Evolutionary conservation across 2,329 filamentous ascomycete species (phyloP), one percentile per base, ranked within the genome.

Genomic region (Trichophyton rubrum): DNA sequence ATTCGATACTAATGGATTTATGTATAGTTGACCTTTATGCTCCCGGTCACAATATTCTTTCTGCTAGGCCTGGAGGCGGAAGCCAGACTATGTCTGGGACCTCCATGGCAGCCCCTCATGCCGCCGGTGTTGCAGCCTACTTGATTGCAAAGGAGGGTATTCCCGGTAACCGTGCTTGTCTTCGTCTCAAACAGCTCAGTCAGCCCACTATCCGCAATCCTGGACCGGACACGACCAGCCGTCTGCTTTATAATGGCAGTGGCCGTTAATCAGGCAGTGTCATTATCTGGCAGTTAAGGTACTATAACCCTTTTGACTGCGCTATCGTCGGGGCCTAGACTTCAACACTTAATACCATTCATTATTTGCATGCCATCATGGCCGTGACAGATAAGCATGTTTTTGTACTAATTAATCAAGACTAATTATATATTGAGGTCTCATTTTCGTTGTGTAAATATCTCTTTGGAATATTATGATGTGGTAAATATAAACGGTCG

Each of bases 41-140:
- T 7, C 81, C 82, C 0, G 82, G 82, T 41, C 74, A 79, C 63
- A 64, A 77, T 64, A 77, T 84, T 61, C 71, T 80, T 8, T 77
- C 74, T 35, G 67, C 80, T 5, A 82, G 77, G 78, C 74, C 71
- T 24, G 71, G 71, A 62, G 71, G 71, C 62, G 75, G 73, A 43
- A 74, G 77, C 61, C 78, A 82, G 66, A 66, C 65, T 60, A 68
- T 72, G 53, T 71, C 68, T 20, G 70, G 71, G 51, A 72, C 71
- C 45, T 72, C 71, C 9, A 70, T 70, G 66, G 70, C 70, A 27
- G 67, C 68, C 15, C 72, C 73, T 62, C 74, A 74, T 68, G 78
- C 82, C 62, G 77, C 79, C 7, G 81, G 81, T 60, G 72, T 82
- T 57, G 77, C 81, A 61, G 78, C 80, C 3, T 80, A 80, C 66